Base-by-base conservation (phyloP, 768 basidiomycete genomes). In the Leccinellum albellum region DNA sequence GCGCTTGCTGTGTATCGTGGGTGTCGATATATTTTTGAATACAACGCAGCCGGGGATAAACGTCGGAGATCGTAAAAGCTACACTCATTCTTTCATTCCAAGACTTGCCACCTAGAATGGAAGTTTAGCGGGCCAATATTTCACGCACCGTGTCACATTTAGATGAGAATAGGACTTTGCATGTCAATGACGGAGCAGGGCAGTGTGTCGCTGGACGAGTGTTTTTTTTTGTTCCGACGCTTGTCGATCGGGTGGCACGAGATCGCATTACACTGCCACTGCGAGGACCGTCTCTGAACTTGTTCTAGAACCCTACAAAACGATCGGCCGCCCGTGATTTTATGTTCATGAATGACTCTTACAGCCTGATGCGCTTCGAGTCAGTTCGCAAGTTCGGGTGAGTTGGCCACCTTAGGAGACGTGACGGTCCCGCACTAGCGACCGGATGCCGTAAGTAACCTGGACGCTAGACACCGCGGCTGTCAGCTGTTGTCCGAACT, bases 381-480 rank as follows among this genome's bases (percentile, higher is more conserved):
- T 54, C 56, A 55, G 21, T 4, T 53, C 8, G 33, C 20, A 15
- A 13, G 9, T 24, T 14, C 13, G 14, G 8, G 49, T 4, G 49
- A 51, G 7, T 29, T 7, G 14, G 17, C 17, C 33, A 20, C 20
- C 4, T 20, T 42, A 29, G 29, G 23, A 14, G 33, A 40, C 9
- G 9, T 8, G 31, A 47, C 49, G 55, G 63, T 8, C 35, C 63
- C 55, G 59, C 53, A 40, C 40, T 21, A 17, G 37, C n/a, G n/a
- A n/a, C 9, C 6, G 54, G 51, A 56, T 58, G 21, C 60, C 61
- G 64, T 51, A 49, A 46, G 10, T 21, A 32, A 1, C 24, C 17
- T 3, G 31, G 42, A 53, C 66, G 58, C 56, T 65, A 3, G 64
- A 66, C 67, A 69, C 66, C 56, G 15, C 12, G 8, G 37, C 2